A percentile compares a stretch with the other conserved stretches of the same genome.
These are phyloP conservation scores for Aspergillus versicolor DNA, from an alignment of 2,329 filamentous ascomycete species.

Conservation along the genomic window DNA sequence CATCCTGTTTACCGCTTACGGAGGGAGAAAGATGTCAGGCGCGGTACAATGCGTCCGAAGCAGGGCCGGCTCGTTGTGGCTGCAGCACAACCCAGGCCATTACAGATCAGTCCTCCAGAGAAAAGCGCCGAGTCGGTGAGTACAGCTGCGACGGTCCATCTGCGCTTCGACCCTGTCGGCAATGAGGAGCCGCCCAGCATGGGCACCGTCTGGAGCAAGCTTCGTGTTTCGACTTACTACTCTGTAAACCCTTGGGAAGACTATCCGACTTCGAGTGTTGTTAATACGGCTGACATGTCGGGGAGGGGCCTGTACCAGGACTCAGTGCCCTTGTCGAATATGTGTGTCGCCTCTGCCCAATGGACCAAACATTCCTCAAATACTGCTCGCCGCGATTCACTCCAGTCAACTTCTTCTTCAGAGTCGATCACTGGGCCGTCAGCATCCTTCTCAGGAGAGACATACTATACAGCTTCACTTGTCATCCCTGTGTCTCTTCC, in stretches of 20 bases:
- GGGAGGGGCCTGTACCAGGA: conserved; percentile 55
- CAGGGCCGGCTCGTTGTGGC: conserved; percentile 59
- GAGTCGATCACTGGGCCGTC: conserved; percentile 34
- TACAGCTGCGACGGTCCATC: conserved; percentile 55
- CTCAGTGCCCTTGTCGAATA: conserved; percentile 52
- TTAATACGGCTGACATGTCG: conserved; percentile 39
- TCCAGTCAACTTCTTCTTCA: conserved; percentile 29
- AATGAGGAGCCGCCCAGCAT: conserved; percentile 55
- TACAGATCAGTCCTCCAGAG: conserved; percentile 49
- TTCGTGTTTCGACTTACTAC: conserved; percentile 60
- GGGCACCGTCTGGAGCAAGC: conserved; percentile 51
- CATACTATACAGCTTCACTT: conserved; percentile 63
- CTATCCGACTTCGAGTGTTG: conserved; percentile 47
- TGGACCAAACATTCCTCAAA: conserved; percentile 53
- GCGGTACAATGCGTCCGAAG: conserved; percentile 59
- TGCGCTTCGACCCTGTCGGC: conserved; percentile 61
- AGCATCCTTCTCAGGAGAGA: conserved; percentile 44
- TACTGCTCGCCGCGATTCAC: conserved; percentile 29
- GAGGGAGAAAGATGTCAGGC: conserved; percentile 60
- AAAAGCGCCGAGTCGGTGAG: conserved; percentile 45
- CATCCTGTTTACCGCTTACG: conserved; percentile 52
- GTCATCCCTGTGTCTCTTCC: conserved; percentile 65
- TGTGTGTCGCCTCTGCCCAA: conserved; percentile 56
- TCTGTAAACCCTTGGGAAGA: conserved; percentile 51
- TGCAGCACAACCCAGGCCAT: conserved; percentile 57